These are phyloP conservation scores for Metschnikowia similis DNA, from an alignment of 805 yeast species.

Conservation along the genomic window DNA sequence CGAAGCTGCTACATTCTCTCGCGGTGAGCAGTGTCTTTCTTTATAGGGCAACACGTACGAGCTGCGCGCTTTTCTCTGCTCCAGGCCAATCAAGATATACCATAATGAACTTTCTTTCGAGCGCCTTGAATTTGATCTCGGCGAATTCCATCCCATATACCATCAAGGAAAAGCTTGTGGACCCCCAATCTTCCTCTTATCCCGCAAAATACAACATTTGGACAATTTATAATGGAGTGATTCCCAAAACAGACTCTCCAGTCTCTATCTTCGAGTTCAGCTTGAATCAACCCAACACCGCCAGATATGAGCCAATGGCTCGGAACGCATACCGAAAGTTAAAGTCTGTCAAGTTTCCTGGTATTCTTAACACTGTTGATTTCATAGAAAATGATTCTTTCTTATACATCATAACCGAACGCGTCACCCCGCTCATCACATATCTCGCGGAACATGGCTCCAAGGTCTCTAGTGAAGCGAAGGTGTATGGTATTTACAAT, in stretches of 20 bases:
- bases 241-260: conserved; percentile 46
- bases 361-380: conserved; percentile 59
- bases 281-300: conserved; percentile 34
- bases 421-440: conserved; percentile 49
- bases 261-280: conserved; percentile 69
- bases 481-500: conserved; percentile 53
- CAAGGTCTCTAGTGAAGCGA: conserved; percentile 29
- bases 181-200: conserved; percentile 16
- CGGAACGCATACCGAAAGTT: conserved; percentile 39
- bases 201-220: conserved; percentile 45
- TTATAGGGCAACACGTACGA: neutral
- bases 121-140: conserved; percentile 54
- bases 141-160: conserved; percentile 58
- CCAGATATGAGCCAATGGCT: conserved; percentile 27
- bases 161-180: conserved; percentile 42
- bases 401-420: conserved; percentile 64
- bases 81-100: neutral
- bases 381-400: conserved; percentile 56
- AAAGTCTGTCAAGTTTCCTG: conserved; percentile 64
- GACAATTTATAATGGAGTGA: conserved; percentile 58
- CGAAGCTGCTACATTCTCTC: neutral
- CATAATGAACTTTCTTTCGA: conserved; percentile 65
- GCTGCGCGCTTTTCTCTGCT: conserved; percentile 3
- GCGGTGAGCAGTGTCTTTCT: neutral
- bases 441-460: conserved; percentile 31